A percentile compares a stretch with the other conserved stretches of the same genome.
Evolutionary conservation across 2,329 filamentous ascomycete genomes (phyloP).

Genomic region (Hypoxylon sp.): DNA sequence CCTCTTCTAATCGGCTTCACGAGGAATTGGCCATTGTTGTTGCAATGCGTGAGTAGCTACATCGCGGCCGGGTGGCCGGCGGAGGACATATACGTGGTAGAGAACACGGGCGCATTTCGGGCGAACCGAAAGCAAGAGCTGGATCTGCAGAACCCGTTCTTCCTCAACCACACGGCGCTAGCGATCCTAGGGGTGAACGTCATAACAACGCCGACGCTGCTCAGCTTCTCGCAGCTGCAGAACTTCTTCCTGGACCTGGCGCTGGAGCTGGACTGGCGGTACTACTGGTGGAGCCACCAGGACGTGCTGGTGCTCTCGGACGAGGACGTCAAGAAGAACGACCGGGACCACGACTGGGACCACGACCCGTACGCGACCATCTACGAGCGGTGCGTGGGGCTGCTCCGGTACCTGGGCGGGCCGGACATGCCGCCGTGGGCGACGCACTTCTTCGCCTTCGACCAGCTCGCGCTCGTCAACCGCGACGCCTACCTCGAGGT

Average conservation of each 20-base stretch:
- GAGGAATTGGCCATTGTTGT: slow-evolving; percentile 59
- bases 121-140: slow-evolving; percentile 56
- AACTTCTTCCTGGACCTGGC: slow-evolving; percentile 57
- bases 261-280: slow-evolving; percentile 52
- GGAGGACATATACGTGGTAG: slow-evolving; percentile 61
- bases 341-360: slow-evolving; percentile 49
- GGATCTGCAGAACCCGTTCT: slow-evolving; percentile 62
- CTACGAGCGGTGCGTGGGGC: slow-evolving; percentile 46
- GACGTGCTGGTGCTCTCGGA: slow-evolving; percentile 55
- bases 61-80: slow-evolving; percentile 64
- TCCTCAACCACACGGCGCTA: slow-evolving; percentile 60
- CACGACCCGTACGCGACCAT: slow-evolving; percentile 48
- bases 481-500: slow-evolving; percentile 53
- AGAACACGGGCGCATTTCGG: slow-evolving; percentile 63
- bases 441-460: slow-evolving; percentile 59
- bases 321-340: slow-evolving; percentile 50
- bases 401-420: slow-evolving; percentile 46
- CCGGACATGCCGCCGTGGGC: slow-evolving; percentile 54
- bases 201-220: slow-evolving; percentile 55
- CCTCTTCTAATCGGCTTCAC: slow-evolving; percentile 62
- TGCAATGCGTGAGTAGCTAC: slow-evolving; percentile 62
- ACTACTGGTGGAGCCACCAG: slow-evolving; percentile 61
- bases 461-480: slow-evolving; percentile 60
- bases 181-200: slow-evolving; percentile 59
- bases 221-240: slow-evolving; percentile 60